These are phyloP conservation scores for Trichosporon sp. DNA, from an alignment of 1,284 basidiomycete genomes.

Conservation along the genomic window DNA sequence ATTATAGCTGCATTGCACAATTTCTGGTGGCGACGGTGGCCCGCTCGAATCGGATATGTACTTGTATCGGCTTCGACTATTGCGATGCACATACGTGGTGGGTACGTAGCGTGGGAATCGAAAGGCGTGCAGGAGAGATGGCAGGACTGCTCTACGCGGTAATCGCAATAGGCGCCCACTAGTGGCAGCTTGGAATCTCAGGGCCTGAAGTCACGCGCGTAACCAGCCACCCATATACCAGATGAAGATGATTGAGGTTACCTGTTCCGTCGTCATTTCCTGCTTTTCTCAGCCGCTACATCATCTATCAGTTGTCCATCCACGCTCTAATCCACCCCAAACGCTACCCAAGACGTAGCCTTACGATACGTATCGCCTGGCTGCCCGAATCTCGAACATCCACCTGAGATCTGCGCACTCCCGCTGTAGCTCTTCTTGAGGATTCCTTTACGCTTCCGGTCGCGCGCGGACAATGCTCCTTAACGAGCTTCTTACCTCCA, in stretches of 20 bases:
- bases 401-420: neutral
- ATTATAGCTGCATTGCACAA: neutral
- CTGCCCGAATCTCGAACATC: neutral
- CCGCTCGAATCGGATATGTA: neutral
- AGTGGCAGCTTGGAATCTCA: neutral
- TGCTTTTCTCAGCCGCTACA: neutral
- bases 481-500: constrained; percentile 84
- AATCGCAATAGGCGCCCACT: neutral
- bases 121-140: neutral
- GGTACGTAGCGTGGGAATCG: neutral
- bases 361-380: neutral
- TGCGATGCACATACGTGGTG: too few relatives aligned
- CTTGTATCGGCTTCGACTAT: neutral
- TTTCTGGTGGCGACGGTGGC: neutral
- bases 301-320: neutral
- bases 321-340: neutral
- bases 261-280: neutral
- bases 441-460: neutral
- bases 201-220: neutral
- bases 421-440: too few relatives aligned
- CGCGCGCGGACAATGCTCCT: constrained; percentile 59
- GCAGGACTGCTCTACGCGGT: neutral
- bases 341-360: neutral
- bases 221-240: neutral
- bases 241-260: neutral